These are phyloP conservation scores for Lactarius vividus DNA, from an alignment of 768 basidiomycete species.

Conservation along the genomic window DNA sequence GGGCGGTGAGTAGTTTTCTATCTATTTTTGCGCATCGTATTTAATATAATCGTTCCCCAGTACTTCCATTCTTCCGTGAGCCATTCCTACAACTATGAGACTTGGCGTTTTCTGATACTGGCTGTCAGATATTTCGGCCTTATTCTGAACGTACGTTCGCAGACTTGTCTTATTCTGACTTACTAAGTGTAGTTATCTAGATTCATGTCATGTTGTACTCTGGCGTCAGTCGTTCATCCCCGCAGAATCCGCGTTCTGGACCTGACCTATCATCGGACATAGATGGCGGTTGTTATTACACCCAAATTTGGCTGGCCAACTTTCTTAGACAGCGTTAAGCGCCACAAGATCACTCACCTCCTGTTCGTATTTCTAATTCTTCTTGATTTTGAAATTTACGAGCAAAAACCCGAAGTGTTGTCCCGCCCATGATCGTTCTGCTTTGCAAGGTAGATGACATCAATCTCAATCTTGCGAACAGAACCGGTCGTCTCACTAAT, in stretches of 20 bases:
- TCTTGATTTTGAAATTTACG: too few relatives aligned
- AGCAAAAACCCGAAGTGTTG: constrained; percentile 23
- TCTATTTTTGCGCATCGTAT: not conserved
- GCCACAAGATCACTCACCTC: constrained; percentile 37
- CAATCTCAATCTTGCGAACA: not conserved
- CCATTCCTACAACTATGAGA: not conserved
- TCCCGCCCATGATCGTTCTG: constrained; percentile 35
- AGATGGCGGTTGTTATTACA: constrained; percentile 36
- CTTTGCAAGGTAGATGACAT: constrained; percentile 33
- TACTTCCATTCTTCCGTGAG: constrained; percentile 34
- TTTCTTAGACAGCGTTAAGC: constrained; percentile 37
- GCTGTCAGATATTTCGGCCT: constrained; percentile 45
- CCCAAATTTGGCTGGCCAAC: constrained; percentile 36
- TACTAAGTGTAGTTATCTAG: constrained; percentile 22
- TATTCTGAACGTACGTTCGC: constrained; percentile 28
- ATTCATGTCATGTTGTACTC: constrained; percentile 33
- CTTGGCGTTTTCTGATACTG: not conserved
- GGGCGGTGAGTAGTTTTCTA: constrained; percentile 43
- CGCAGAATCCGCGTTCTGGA: not conserved
- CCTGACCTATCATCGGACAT: not conserved
- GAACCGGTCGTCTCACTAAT: not conserved
- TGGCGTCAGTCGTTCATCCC: constrained; percentile 26
- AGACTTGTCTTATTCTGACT: not conserved
- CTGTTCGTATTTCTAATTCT: constrained; percentile 27
- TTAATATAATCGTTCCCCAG: constrained; percentile 22